Base-by-base conservation (phyloP, 805 yeast species). In the Wickerhamiella australiensis region DNA sequence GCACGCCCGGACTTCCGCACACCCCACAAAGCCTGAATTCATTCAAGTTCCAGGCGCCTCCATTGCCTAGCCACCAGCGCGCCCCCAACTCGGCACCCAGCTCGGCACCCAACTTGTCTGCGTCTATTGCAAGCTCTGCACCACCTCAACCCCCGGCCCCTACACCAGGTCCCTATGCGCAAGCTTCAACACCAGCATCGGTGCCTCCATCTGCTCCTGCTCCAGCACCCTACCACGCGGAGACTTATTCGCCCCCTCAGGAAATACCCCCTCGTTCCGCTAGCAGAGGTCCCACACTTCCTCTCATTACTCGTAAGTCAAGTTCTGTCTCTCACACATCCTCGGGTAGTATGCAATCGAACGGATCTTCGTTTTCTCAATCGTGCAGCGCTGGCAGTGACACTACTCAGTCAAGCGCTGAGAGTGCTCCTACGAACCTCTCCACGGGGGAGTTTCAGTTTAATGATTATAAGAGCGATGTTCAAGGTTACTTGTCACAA, bases 241-340 rank as follows among this genome's bases (percentile, higher is more conserved):
- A 15, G 15, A 11, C 6, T n/a, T 15, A 7, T n/a, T 15, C 27
- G 9, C 29, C 26, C 15, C 31, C 23, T 13, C 31, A 41, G n/a
- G 31, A 41, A 12, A 41, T 41, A 5, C 44, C 44, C 20, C 44
- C 44, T 13, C 29, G 44, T 9, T 21, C 44, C n/a, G 31, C 31
- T 18, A 41, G 44, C 12, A 22, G 44, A n/a, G 31, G 31, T n/a
- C 21, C 18, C 21, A n/a, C 38, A 4, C 8, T 33, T 5, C 38
- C 38, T 11, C 38, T 15, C 6, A 11, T 11, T 20, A 33, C 38
- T n/a, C 38, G 38, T 17, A 33, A 33, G 20, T n/a, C 20, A 20
- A 33, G 38, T n/a, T 20, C 15, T 6, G 38, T 20, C 13, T 33
- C 38, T 33, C 38, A 33, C 20, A n/a, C 18, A 33, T 33, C 38